Evolutionary conservation across 176 grass and related monocot species (phyloP).

Genomic region (bread wheat (Triticum aestivum)): IWGSC_CS_RefSeq_v2.1 NC_057804.1:481862651-481863150

Average conservation of each 20-base stretch:
- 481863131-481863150: too few relatives aligned
- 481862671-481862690: background rate
- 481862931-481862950: background rate
- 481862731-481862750: background rate
- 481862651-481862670: background rate
- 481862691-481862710: background rate
- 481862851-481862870: background rate
- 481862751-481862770: background rate
- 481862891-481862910: background rate
- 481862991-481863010: background rate
- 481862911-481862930: background rate
- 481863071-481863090: background rate
- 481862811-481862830: background rate
- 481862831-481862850: conserved; percentile 1
- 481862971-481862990: background rate
- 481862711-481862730: background rate
- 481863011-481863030: background rate
- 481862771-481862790: background rate
- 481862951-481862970: conserved; percentile 1
- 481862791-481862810: background rate
- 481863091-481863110: background rate
- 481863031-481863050: too few relatives aligned
- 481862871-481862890: background rate
- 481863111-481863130: too few relatives aligned
- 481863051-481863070: background rate